These are phyloP conservation scores for Decorospora gaudefroyi DNA, from an alignment of 2,329 filamentous ascomycete genomes.

Conservation along the genomic window DNA sequence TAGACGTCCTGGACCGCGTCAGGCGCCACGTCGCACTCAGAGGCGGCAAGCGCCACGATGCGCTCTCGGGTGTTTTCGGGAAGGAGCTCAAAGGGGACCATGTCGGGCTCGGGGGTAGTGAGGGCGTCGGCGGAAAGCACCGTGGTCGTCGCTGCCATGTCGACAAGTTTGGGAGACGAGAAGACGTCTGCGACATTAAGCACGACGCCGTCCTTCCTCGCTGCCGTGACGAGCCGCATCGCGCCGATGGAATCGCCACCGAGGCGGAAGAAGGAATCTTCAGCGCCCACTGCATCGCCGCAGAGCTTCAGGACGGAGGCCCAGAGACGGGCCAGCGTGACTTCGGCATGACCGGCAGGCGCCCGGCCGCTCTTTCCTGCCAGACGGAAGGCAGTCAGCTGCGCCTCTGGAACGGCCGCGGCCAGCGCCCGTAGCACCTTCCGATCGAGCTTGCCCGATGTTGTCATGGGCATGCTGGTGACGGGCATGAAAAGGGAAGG, in stretches of 20 bases:
- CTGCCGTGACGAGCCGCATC: slow-evolving; percentile 52
- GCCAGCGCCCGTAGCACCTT: slow-evolving; percentile 47
- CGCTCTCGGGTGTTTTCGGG: slow-evolving; percentile 17
- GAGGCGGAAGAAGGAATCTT: slow-evolving; percentile 54
- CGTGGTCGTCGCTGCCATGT: slow-evolving; percentile 47
- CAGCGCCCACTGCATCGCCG: slow-evolving; percentile 47
- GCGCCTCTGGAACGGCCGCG: slow-evolving; percentile 36
- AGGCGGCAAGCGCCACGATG: slow-evolving; percentile 33
- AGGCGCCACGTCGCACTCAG: slow-evolving; percentile 33
- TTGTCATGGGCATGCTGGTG: slow-evolving; percentile 49
- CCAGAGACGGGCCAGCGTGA: slow-evolving; percentile 44
- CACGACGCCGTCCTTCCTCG: slow-evolving; percentile 47
- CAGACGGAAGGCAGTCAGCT: slow-evolving; percentile 32
- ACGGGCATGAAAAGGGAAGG: slow-evolving; percentile 52
- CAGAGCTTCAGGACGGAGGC: slow-evolving; percentile 47
- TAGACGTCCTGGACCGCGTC: slow-evolving; percentile 40
- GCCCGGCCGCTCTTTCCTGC: slow-evolving; percentile 38
- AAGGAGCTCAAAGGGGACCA: slow-evolving; percentile 35
- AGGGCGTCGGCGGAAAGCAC: slow-evolving; percentile 31
- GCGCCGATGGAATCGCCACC: slow-evolving; percentile 56
- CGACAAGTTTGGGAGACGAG: slow-evolving; percentile 49
- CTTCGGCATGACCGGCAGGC: slow-evolving; percentile 32
- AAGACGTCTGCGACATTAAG: slow-evolving; percentile 54
- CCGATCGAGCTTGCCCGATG: slow-evolving; percentile 52
- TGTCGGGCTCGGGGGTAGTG: slow-evolving; percentile 16